Percentiles rank a stretch among this genome's conserved stretches.
Conservation (phyloP, 176 grass and related monocot species). For the Panicum miliaceum region DNA sequence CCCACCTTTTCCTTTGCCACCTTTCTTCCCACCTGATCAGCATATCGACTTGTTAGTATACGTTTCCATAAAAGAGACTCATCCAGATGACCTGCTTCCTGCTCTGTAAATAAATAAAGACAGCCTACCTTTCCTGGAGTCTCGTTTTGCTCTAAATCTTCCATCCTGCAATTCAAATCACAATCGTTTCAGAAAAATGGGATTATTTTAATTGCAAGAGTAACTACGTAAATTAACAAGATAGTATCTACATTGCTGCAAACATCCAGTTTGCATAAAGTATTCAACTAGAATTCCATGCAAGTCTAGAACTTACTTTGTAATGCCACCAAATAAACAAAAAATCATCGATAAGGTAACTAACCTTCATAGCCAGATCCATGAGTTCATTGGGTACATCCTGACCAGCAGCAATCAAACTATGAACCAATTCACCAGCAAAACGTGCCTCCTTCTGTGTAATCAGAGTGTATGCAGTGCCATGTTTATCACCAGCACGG, state of each 20-base stretch:
- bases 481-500: slow-evolving; percentile 98
- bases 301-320: slow-evolving; percentile 12
- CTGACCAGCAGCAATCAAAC: slow-evolving; percentile 90
- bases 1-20: slow-evolving; percentile 72
- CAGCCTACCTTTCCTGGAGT: slow-evolving; percentile 81
- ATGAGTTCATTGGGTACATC: slow-evolving; percentile 81
- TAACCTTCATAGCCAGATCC: slow-evolving; percentile 99
- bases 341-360: slow-evolving; percentile 34
- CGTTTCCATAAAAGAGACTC: neutral
- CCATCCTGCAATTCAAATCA: slow-evolving; percentile 75
- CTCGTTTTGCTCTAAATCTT: slow-evolving; percentile 86
- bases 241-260: neutral
- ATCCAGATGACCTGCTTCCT: slow-evolving; percentile 7
- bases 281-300: slow-evolving; percentile 23
- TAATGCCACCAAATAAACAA: neutral
- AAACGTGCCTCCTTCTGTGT: slow-evolving; percentile 89
- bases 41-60: slow-evolving; percentile 21
- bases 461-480: slow-evolving; percentile 88
- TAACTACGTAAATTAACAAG: neutral
- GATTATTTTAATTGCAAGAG: slow-evolving; percentile 1
- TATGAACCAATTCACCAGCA: slow-evolving; percentile 90
- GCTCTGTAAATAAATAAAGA: slow-evolving; percentile 32
- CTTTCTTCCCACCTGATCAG: slow-evolving; percentile 83
- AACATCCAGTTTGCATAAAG: neutral
- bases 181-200: slow-evolving; percentile 14